Base-by-base conservation (phyloP, 2,329 filamentous ascomycete genomes). In the Trichoderma sp. region DNA sequence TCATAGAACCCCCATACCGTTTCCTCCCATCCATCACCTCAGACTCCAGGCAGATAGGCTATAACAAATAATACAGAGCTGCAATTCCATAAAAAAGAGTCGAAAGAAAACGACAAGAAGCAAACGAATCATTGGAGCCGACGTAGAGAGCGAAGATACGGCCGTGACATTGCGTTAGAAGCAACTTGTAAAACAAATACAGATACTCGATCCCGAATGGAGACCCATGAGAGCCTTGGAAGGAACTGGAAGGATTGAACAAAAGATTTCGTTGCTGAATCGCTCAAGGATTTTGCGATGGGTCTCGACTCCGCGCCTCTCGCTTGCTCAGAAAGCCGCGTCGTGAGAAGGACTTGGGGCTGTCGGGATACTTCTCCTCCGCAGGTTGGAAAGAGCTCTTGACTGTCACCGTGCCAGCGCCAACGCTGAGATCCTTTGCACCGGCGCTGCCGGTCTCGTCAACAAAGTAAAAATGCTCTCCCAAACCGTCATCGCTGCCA, bases 381-480 rank as follows among this genome's bases (percentile, higher is more conserved):
- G 85, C 82, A 9, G 82, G 82, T 30, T 84, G 84, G 78, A 97
- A 98, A 69, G 85, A 89, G 79, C 92, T 96, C 83, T 90, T 92
- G 61, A 98, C 80, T 0, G 89, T 85, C 1, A 98, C 91, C 1
- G 83, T 87, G 28, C 94, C 94, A 43, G 84, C 86, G 14, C 95
- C 95, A 30, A 95, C 90, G 39, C 84, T 87, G 67, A 99, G 82
- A 53, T 89, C 85, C 84, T 95, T 96, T 76, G 95, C 91, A 36
- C 86, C 84, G 12, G 88, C 89, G 1, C 86, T 84, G 3, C 89
- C 88, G 2, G 86, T 88, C 79, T 99, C 95, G 74, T 95, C 94
- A n/a, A 99, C 89, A 79, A 97, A 95, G 83, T 97, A 97, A n/a
- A 92, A 80, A 6, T 89, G 89, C 78, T 98, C 95, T 68, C 96